Base-by-base conservation (phyloP, 768 basidiomycete genomes). In the Xanthoconium purpureum region DNA sequence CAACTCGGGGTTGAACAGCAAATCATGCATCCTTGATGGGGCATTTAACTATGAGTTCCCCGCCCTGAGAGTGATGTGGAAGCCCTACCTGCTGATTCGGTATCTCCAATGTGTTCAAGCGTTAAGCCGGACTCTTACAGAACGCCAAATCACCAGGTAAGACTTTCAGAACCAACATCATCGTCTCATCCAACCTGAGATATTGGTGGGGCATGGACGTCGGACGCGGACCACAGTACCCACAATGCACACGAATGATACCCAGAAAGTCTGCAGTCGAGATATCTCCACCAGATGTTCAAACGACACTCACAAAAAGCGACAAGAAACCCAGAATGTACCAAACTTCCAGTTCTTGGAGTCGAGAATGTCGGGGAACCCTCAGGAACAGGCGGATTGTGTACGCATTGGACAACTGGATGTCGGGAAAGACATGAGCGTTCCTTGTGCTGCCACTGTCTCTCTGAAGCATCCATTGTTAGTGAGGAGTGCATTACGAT, bases 111-210 rank as follows among this genome's bases (percentile, higher is more conserved):
- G 65, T 88, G 84, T 54, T 81, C 76, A 5, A 49, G 33, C 6
- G 5, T 8, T 28, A 55, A 4, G 50, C 59, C 15, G 0, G 3
- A 32, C 3, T 58, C 74, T 44, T 51, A 79, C 82, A 55, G 84
- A 85, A 61, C 88, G 87, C 87, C 88, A 90, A 71, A 64, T 91
- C 89, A 2, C 90, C 90, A 0, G 89, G 88, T 50, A 77, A 74
- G 6, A 91, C 89, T 58, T 77, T 80, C 2, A 88, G 89, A 9
- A 88, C 75, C 3, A 84, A 83, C 29, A 81, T 81, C 87, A 91
- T 89, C 2, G 83, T 84, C 47, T 80, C 71, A 0, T 79, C 77
- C 2, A 90, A 76, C 55, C 76, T 74, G 52, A 91, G 73, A 67
- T 91, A 85, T 7, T 89, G 89, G 64, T 91, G 88, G 2, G 78